These are phyloP conservation scores for Emergomyces pasteurianus DNA, from an alignment of 2,329 filamentous ascomycete genomes.

Conservation along the genomic window DNA sequence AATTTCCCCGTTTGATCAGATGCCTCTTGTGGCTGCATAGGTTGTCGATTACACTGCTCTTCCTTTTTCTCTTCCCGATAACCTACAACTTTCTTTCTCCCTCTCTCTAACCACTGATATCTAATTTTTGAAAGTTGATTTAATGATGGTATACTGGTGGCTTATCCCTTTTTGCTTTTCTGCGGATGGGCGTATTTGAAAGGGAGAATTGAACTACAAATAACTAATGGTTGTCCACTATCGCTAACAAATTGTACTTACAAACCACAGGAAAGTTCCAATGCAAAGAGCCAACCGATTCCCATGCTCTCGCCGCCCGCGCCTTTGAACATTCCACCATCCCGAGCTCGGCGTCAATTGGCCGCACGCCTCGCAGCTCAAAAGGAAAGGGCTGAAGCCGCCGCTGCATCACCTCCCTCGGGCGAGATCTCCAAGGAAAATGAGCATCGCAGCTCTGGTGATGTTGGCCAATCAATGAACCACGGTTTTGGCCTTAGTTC, in stretches of 20 bases:
- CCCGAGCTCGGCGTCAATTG: conserved; percentile 76
- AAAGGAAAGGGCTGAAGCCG: conserved; percentile 46
- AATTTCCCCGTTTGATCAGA: conserved; percentile 5
- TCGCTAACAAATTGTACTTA: conserved; percentile 1
- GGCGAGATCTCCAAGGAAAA: conserved; percentile 6
- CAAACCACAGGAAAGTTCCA: conserved; percentile 23
- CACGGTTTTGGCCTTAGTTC: neutral
- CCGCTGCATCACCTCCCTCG: conserved; percentile 14
- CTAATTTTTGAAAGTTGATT: neutral
- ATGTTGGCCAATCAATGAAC: conserved; percentile 8
- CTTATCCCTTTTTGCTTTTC: neutral
- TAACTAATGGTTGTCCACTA: neutral
- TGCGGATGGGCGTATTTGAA: neutral
- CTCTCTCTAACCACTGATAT: neutral
- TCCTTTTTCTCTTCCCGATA: conserved; percentile 1
- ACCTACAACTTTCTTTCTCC: neutral
- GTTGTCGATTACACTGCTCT: conserved; percentile 5
- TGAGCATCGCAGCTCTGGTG: conserved; percentile 5
- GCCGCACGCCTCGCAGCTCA: conserved; percentile 74
- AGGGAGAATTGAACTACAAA: neutral
- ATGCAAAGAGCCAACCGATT: conserved; percentile 26
- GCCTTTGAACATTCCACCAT: conserved; percentile 74
- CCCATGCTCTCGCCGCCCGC: conserved; percentile 49
- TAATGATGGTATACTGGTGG: neutral
- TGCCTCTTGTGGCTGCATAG: conserved; percentile 10